Evolutionary conservation across 2,329 filamentous ascomycete genomes (phyloP), one percentile per base, ranked within the genome.

Genomic region (Scopulariopsis brevicaulis): DNA sequence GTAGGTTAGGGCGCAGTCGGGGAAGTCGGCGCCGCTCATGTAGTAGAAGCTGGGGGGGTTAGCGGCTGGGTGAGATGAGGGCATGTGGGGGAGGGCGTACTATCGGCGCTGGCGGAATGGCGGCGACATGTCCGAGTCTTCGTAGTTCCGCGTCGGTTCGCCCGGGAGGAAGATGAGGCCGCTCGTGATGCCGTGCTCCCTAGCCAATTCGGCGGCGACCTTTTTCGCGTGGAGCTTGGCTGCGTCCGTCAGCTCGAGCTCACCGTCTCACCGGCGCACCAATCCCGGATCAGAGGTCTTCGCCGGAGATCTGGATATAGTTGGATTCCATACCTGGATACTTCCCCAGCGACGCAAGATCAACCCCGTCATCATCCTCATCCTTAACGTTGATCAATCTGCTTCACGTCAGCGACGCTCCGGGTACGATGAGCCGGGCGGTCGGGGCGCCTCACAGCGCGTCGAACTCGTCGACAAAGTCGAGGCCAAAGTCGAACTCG

Each of bases 131-230:
- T 84, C 81, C 10, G 81, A 83, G 68, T 84, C 78, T 64, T 83
- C 80, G 62, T 77, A 83, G n/a, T 71, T 70, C 20, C 69, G 68
- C 32, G 77, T 75, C 2, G 73, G 68, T 63, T 80, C 74, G 24
- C 81, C 81, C 1, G 77, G 77, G 18, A 84, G 71, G 64, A 77
- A 84, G 64, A 84, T 73, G 65, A 84, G 70, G 59, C 81, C 81
- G 61, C 75, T 69, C 32, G 70, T 66, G 53, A 73, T 72, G 11
- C 71, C 74, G 43, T 58, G 53, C 14, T 57, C n/a, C 7, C 53
- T 50, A 24, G 58, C 56, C 15, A 84, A 73, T 63, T 80, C 73
- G 25, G 73, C 70, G 50, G 74, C 78, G 18, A 83, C 80, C 64
- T 80, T 82, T 60, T 74, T 73, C n/a, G 79, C 81, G 64, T 84